Evolutionary conservation across 129 eudicot genomes (phyloP).

Genomic region (Pulicaria dysenterica): DNA sequence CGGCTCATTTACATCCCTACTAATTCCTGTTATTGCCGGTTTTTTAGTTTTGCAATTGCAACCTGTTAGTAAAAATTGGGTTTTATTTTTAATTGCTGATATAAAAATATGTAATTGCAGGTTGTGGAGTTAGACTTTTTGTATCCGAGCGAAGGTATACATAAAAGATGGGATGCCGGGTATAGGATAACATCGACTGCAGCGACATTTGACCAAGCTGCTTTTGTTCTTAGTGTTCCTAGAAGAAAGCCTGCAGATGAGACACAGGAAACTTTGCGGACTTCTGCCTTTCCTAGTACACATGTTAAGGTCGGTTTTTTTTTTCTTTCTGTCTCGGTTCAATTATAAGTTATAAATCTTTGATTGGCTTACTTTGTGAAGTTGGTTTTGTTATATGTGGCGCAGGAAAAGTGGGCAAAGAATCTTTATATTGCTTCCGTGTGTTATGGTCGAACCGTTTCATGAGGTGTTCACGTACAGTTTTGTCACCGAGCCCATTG

Average conservation of each 20-base stretch:
- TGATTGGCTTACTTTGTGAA: not conserved
- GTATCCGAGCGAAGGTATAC: conserved; percentile 94
- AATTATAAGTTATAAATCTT: not conserved
- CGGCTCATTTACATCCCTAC: too few species aligned
- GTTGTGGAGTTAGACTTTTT: conserved; percentile 87
- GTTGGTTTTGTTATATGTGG: not conserved
- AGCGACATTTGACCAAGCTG: conserved; percentile 79
- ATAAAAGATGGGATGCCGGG: conserved; percentile 86
- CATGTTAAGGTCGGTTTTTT: conserved; percentile 69
- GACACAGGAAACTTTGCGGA: conserved; percentile 82
- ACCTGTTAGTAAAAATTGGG: too few species aligned
- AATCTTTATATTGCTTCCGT: conserved; percentile 80
- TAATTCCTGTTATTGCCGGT: not conserved
- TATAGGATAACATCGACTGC: conserved; percentile 81
- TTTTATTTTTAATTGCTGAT: too few species aligned
- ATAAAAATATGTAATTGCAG: conserved; percentile 33
- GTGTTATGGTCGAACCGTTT: conserved; percentile 86
- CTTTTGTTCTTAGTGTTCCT: conserved; percentile 77
- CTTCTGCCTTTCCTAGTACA: conserved; percentile 84
- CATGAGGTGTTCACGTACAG: conserved; percentile 39
- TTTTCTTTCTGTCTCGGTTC: not conserved
- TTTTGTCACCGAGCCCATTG: not conserved
- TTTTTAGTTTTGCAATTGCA: too few species aligned
- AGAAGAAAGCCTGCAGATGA: conserved; percentile 72
- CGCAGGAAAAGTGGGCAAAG: conserved; percentile 97